Percentiles rank a stretch among this genome's conserved stretches.
Conservation (phyloP, 2,329 filamentous ascomycete genomes). For the Phyllosticta citriasiana region DNA sequence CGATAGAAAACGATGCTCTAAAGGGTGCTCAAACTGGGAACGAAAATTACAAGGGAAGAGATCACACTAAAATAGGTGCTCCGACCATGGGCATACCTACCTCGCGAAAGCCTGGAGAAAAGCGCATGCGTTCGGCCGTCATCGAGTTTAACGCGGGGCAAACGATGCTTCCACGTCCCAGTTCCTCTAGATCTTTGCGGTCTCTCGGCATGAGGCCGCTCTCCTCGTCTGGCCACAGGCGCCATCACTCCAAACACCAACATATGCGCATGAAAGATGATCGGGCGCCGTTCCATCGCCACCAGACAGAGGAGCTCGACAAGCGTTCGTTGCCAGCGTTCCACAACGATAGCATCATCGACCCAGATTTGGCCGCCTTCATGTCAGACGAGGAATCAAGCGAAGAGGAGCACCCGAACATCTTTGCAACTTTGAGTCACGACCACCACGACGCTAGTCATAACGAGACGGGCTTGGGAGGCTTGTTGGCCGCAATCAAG, state of each 20-base stretch:
- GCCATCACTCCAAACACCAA: constrained; percentile 81
- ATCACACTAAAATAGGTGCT: constrained; percentile 37
- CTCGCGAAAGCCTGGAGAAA: constrained; percentile 55
- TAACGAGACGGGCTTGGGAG: constrained; percentile 58
- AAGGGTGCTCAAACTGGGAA: background rate
- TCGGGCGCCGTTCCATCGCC: constrained; percentile 76
- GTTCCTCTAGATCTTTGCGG: constrained; percentile 80
- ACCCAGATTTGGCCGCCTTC: constrained; percentile 88
- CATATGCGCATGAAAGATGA: constrained; percentile 77
- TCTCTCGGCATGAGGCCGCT: constrained; percentile 62
- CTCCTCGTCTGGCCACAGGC: constrained; percentile 67
- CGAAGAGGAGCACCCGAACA: constrained; percentile 81
- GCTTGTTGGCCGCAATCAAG: constrained; percentile 61
- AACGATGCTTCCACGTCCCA: constrained; percentile 71
- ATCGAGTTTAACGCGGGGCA: constrained; percentile 75
- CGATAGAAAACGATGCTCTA: constrained; percentile 17
- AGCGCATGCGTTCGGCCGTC: constrained; percentile 75
- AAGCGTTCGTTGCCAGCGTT: constrained; percentile 76
- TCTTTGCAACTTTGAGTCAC: constrained; percentile 64
- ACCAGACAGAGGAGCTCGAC: constrained; percentile 55
- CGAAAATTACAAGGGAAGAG: constrained; percentile 16
- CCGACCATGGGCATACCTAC: constrained; percentile 58
- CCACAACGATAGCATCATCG: constrained; percentile 96
- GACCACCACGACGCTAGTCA: constrained; percentile 56
- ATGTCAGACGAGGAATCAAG: constrained; percentile 92